Evolutionary conservation across 495 filamentous ascomycete species (phyloP), one percentile per base, ranked within the genome.

Genomic region (Penicilliopsis zonata): DNA sequence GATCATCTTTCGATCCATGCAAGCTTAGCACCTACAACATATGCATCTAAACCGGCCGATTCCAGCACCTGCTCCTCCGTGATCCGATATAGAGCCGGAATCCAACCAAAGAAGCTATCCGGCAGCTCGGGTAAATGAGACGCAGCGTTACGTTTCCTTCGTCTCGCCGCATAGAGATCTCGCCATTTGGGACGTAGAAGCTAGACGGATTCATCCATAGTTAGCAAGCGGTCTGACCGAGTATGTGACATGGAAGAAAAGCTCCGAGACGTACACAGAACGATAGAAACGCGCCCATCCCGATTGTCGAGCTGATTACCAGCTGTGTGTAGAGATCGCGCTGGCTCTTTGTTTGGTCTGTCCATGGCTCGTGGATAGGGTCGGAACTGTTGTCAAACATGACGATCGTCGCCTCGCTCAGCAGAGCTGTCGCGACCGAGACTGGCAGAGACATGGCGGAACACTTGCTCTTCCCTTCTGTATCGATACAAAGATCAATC

Each of bases 21-120:
- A 22, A 10, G 13, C n/a, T 13, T 16, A 8, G n/a, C 27, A 70
- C 80, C 50, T 56, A 86, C 82, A 41, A 94, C 90, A 55, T 79
- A 99, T 32, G 90, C 92, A 61, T 99, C 92, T 28, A 99, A 65
- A 0, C 92, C 92, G 9, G 87, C 87, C 18, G 88, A 90, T 22
- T 79, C 75, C 28, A 99, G 65, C 13, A 96, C 74, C 53, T 96
- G 77, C 46, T 93, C 72, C 27, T 96, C 86, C 9, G 80, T 84
- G 31, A 99, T 82, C 31, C 59, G 65, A 65, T 88, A 90, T n/a
- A 99, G 62, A 7, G 76, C 73, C 2, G 84, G 78, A 19, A 96
- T 90, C 92, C 92, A 99, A 47, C 87, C 90, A 40, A 96, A 82
- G 45, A 94, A 77, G 20, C 69, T 78, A 46, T 86, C 74, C 28